A percentile compares a stretch with the other conserved stretches of the same genome.
phyloP scores from a whole-genome alignment of 768 basidiomycete species.

The Lactarius evosmus region DNA sequence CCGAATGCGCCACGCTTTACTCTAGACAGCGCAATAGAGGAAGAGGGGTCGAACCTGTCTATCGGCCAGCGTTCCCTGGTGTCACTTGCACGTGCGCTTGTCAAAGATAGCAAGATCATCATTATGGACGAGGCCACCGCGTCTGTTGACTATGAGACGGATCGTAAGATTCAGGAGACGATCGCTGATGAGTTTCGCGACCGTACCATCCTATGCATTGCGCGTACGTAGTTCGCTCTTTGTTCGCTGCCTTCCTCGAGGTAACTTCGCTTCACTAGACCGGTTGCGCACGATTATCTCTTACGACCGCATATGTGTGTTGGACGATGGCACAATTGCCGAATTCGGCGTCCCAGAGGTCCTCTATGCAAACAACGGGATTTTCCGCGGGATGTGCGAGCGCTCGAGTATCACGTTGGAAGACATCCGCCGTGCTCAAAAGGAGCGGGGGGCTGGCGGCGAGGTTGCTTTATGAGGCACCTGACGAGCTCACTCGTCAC shows the following conservation, averaged over 20 bases:
- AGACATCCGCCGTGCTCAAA: constrained; percentile 52
- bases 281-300: constrained; percentile 83
- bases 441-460: constrained; percentile 26
- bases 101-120: constrained; percentile 79
- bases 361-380: constrained; percentile 57
- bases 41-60: constrained; percentile 81
- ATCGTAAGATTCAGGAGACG: constrained; percentile 87
- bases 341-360: constrained; percentile 81
- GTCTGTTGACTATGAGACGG: constrained; percentile 86
- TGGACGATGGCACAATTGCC: constrained; percentile 76
- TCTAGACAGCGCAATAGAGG: constrained; percentile 79
- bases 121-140: constrained; percentile 92
- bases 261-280: constrained; percentile 41
- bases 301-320: constrained; percentile 89
- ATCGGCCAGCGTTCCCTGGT: constrained; percentile 82
- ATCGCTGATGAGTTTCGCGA: constrained; percentile 81
- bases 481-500: neutral
- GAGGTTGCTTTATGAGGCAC: neutral
- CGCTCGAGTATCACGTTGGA: constrained; percentile 68
- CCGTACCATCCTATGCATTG: constrained; percentile 83
- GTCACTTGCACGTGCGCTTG: constrained; percentile 83
- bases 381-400: constrained; percentile 86
- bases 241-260: neutral
- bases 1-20: constrained; percentile 52
- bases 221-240: constrained; percentile 54